Evolutionary conservation across 2,329 filamentous ascomycete species (phyloP).

Genomic region (Neurospora sp.): DNA sequence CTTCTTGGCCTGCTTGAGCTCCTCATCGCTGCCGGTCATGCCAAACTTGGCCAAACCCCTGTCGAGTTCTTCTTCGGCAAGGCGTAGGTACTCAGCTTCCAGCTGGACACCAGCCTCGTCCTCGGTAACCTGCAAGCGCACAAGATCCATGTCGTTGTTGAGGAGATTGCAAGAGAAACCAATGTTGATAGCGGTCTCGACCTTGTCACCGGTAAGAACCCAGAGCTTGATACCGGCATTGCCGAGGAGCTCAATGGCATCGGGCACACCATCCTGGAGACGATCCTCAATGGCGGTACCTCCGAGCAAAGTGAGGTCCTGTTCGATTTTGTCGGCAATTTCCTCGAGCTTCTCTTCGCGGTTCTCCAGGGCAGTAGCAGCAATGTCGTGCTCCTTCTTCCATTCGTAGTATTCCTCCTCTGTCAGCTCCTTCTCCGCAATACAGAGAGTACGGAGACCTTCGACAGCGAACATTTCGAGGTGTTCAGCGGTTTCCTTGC

Average conservation of each 20-base stretch:
- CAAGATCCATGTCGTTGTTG: slow-evolving; percentile 95
- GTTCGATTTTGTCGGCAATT: slow-evolving; percentile 83
- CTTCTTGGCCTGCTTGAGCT: slow-evolving; percentile 66
- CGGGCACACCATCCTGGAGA: slow-evolving; percentile 91
- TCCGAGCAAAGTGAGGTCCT: slow-evolving; percentile 76
- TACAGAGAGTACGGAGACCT: slow-evolving; percentile 87
- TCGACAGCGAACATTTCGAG: slow-evolving; percentile 95
- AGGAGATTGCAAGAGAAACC: slow-evolving; percentile 97
- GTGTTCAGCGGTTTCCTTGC: slow-evolving; percentile 79
- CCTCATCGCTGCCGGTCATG: slow-evolving; percentile 76
- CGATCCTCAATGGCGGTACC: slow-evolving; percentile 97
- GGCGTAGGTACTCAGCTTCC: slow-evolving; percentile 41
- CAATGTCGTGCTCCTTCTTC: slow-evolving; percentile 80
- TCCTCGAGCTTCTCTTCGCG: slow-evolving; percentile 90
- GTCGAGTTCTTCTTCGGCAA: slow-evolving; percentile 63
- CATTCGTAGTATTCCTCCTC: slow-evolving; percentile 79
- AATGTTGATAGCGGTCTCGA: slow-evolving; percentile 99
- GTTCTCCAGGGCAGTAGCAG: slow-evolving; percentile 71
- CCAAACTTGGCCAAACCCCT: slow-evolving; percentile 62
- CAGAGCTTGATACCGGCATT: slow-evolving; percentile 96
- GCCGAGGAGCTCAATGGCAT: slow-evolving; percentile 84
- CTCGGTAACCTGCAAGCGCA: slow-evolving; percentile 78
- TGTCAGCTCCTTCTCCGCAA: slow-evolving; percentile 70
- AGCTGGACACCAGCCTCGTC: slow-evolving; percentile 44
- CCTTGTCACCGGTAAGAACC: slow-evolving; percentile 97